phyloP scores from a whole-genome alignment of 805 yeast species.

The Myxozyma neglecta region DNA sequence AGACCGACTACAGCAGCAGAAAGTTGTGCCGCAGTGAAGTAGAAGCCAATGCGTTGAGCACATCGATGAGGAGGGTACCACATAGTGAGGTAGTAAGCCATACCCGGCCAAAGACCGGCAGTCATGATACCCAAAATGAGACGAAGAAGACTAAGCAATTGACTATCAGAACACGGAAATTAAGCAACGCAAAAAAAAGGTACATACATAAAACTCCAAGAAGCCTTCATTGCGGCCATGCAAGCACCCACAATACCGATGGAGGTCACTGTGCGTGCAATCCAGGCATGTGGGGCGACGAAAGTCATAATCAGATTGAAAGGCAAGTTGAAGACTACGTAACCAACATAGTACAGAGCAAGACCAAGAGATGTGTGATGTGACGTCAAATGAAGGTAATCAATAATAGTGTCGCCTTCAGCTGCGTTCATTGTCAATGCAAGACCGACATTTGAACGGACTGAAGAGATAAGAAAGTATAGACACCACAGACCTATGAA shows the following conservation, averaged over 20 bases:
- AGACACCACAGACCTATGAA: constrained; percentile 59
- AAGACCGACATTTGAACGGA: constrained; percentile 45
- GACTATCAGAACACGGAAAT: background rate
- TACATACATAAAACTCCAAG: constrained; percentile 50
- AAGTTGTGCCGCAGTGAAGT: constrained; percentile 89
- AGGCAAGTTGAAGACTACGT: constrained; percentile 81
- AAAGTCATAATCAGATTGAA: constrained; percentile 84
- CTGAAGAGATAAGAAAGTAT: constrained; percentile 74
- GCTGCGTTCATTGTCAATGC: constrained; percentile 61
- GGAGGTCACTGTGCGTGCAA: constrained; percentile 70
- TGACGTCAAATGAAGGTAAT: constrained; percentile 52
- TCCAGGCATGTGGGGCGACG: constrained; percentile 82
- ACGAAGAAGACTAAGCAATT: constrained; percentile 43
- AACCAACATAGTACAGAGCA: constrained; percentile 80
- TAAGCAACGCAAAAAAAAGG: background rate
- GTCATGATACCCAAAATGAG: constrained; percentile 76
- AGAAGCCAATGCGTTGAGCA: constrained; percentile 80
- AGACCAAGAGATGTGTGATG: constrained; percentile 71
- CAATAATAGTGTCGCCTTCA: constrained; percentile 72
- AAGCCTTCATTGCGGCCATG: constrained; percentile 58
- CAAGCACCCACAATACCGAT: constrained; percentile 79
- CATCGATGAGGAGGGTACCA: constrained; percentile 83
- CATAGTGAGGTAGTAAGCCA: constrained; percentile 76
- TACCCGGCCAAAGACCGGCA: constrained; percentile 71
- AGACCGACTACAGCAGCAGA: constrained; percentile 87